Base-by-base conservation (phyloP, 2,329 filamentous ascomycete species). In the Fusarium marasasianum region DNA sequence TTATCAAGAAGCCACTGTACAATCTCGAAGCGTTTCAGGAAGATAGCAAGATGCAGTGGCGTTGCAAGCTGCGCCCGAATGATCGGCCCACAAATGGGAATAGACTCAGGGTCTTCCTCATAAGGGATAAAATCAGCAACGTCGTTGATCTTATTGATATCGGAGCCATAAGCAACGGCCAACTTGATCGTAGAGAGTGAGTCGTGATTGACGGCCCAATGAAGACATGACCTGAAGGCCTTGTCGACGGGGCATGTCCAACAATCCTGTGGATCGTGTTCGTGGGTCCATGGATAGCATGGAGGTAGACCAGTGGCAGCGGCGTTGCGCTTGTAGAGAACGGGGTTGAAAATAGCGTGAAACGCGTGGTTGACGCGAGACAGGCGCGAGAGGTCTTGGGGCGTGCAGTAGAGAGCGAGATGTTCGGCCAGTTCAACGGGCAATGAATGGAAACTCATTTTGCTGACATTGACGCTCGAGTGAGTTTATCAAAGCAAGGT, bases 391-490 rank as follows among this genome's bases (percentile, higher is more conserved):
- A 62, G 50, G 35, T 57, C n/a, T 11, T 41, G 17, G 11, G 41
- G n/a, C 12, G 6, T 11, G 22, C 59, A 57, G 15, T 37, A 13
- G 7, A n/a, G 14, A 15, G 38, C 20, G 5, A 62, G 31, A 8
- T 7, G 22, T 4, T 18, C 20, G 6, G 35, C 10, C 18, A 57
- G n/a, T 6, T 57, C 59, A 3, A 38, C 24, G 1, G 59, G 59
- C 8, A 62, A 38, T 3, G 12, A 24, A 5, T 18, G 1, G 8
- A 62, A 26, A 3, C 38, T 35, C 50, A 62, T 57, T 4, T 10
- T 56, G 48, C 12, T 4, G 1, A 6, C 0, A 5, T n/a, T 17
- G 11, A 7, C 1, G 11, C 1, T 29, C 10, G 12, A 10, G 12
- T 8, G 6, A 14, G 6, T 53, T 20, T 12, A 6, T 2, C 4